Base-by-base conservation (phyloP, 176 grass and related monocot species). In the Juncus inflexus region DNA sequence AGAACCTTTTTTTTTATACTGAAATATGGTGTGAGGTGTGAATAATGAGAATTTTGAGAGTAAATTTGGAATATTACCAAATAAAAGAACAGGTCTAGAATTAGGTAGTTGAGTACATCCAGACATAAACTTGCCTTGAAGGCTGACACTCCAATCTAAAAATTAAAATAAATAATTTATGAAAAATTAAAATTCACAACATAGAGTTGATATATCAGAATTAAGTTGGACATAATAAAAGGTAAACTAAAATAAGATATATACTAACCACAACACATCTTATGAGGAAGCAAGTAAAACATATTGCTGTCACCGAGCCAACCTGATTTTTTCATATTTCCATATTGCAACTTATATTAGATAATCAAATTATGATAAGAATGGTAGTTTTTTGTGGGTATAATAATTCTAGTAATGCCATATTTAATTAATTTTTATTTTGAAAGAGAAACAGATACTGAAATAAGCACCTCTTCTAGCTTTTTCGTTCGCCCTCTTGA, bases 401-500 rank as follows among this genome's bases (percentile, higher is more conserved):
- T 28, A 28, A 28, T 28, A 28, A 28, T 28, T 28, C 19, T 28
- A 28, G 19, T 28, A 28, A 28, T 28, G 19, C 19, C 19, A 28
- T 28, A 28, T 28, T 28, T 28, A 28, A 28, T 28, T 28, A 28
- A 28, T 28, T 38, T 16, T 15, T 58, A 56, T 5, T 37, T 49
- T 28, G 19, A 28, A 28, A 28, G 19, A 28, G 19, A 69, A 71
- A 45, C 57, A 71, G 35, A 13, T 42, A 45, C 42, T 42, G 35
- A 71, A 50, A 63, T 12, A 65, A 19, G 61, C 10, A 95, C 90
- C 86, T 95, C 90, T 65, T 83, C 77, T 77, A 95, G 78, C 73
- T 95, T 95, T 74, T 90, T 90, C 78, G 64, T 90, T 6, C 86
- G 81, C 37, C 90, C 90, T 50, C 83, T 90, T 43, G 90, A 90